A percentile compares a stretch with the other conserved stretches of the same genome.
Conservation (phyloP, 495 filamentous ascomycete genomes). For the Aeminium ludgeri region DNA sequence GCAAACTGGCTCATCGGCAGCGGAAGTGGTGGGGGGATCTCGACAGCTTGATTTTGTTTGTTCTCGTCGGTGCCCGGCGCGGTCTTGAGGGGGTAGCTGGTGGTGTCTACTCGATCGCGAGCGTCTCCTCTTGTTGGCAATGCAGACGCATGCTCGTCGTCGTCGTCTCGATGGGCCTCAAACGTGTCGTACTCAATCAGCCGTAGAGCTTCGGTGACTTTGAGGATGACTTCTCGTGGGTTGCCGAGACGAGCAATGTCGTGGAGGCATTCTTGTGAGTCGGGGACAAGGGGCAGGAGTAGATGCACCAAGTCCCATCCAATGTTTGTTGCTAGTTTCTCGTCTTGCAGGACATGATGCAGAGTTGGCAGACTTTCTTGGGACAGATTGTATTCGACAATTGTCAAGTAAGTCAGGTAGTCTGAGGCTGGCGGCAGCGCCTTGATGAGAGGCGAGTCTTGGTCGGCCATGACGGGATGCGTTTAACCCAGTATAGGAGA, state of each 20-base stretch:
- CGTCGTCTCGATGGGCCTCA: constrained; percentile 35
- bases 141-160: constrained; percentile 24
- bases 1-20: constrained; percentile 42
- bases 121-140: constrained; percentile 15
- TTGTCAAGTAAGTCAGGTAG: constrained; percentile 72
- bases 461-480: constrained; percentile 5
- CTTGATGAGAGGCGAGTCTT: constrained; percentile 21
- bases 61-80: constrained; percentile 5
- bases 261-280: constrained; percentile 56
- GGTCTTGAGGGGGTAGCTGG: constrained; percentile 19
- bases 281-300: constrained; percentile 58
- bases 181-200: constrained; percentile 30
- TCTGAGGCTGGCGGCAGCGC: constrained; percentile 53
- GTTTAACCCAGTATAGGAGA: background rate
- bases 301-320: constrained; percentile 91
- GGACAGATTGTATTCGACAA: constrained; percentile 71
- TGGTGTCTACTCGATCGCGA: constrained; percentile 10
- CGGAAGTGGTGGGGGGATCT: constrained; percentile 17
- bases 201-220: constrained; percentile 59
- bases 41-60: constrained; percentile 12
- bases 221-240: constrained; percentile 82
- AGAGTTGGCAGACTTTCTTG: constrained; percentile 59
- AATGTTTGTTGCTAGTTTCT: constrained; percentile 69
- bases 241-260: constrained; percentile 71
- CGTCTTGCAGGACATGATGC: constrained; percentile 67